These are phyloP conservation scores for Coemansia sp. DNA, from an alignment of 192 early-diverging fungal species.

Conservation along the genomic window DNA sequence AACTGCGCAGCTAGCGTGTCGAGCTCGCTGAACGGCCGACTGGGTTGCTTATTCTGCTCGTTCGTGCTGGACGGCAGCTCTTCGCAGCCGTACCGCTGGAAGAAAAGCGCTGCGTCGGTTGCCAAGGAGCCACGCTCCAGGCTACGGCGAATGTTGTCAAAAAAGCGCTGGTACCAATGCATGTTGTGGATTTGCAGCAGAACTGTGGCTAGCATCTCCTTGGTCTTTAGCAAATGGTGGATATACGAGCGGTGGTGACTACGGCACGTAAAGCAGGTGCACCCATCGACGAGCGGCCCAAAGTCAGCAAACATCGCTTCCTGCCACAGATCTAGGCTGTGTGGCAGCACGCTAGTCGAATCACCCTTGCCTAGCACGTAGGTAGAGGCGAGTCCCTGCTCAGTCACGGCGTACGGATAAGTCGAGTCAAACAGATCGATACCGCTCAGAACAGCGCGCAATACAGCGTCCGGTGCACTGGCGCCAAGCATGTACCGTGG, in stretches of 20 bases:
- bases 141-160: constrained; percentile 41
- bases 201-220: constrained; percentile 78
- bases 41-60: not conserved
- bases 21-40: constrained; percentile 39
- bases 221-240: constrained; percentile 70
- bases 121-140: constrained; percentile 33
- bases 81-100: constrained; percentile 25
- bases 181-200: constrained; percentile 67
- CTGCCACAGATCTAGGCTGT: constrained; percentile 60
- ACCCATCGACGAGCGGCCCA: constrained; percentile 62
- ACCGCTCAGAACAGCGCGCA: constrained; percentile 53
- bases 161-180: constrained; percentile 48
- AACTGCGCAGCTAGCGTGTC: constrained; percentile 31
- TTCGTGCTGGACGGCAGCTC: not conserved
- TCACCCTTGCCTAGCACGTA: constrained; percentile 46
- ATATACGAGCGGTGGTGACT: constrained; percentile 72
- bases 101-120: constrained; percentile 28
- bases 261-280: constrained; percentile 68
- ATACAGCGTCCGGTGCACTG: constrained; percentile 42
- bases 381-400: constrained; percentile 66
- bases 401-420: constrained; percentile 66
- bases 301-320: constrained; percentile 62
- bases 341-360: not conserved
- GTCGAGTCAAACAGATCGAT: constrained; percentile 74
- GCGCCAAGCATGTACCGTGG: constrained; percentile 53